Evolutionary conservation across 345 rosid species (phyloP), one percentile per base, ranked within the genome.

Genomic region (Boechera divaricarpa): DNA sequence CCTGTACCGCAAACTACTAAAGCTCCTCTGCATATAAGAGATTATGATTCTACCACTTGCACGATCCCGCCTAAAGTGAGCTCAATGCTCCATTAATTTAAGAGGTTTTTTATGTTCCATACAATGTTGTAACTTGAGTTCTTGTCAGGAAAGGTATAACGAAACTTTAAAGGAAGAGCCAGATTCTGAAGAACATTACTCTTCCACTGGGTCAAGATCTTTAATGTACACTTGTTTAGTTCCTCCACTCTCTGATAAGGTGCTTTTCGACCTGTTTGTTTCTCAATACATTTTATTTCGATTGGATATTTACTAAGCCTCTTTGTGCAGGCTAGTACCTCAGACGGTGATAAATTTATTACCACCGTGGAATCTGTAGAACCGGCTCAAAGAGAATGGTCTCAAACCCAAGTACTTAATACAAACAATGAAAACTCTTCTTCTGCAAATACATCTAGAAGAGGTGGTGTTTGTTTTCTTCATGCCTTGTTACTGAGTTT

Each of bases 201-300:
- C 84, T 65, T 82, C 89, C 38, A 63, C 54, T 61, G 87, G 81
- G 11, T 79, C 42, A 62, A 84, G 79, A 65, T 82, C 82, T 76
- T 87, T 82, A 71, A 42, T 77, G 11, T 49, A 79, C 83, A 79
- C 89, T 65, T 39, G 79, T 78, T 79, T 83, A 82, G 82, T 39
- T 51, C 54, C 79, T 44, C 86, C 86, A 26, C 83, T 85, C 76
- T 85, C 80, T 63, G 89, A 89, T 76, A 87, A 91, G 83, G 98
- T 89, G 77, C 80, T 35, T 32, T 16, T 51, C 36, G 12, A 39
- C 26, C 39, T 29, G 49, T 70, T 63, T 70, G 12, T 67, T 60
- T 51, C 36, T 59, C 45, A 39, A 38, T 44, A 65, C 26, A 13
- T 9, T 8, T 32, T 13, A 12, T 35, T 3, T 41, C 10, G 2